Percentiles rank a stretch among this genome's conserved stretches.
Conservation (phyloP, 2,329 filamentous ascomycete genomes). For the Lojkania enalia region DNA sequence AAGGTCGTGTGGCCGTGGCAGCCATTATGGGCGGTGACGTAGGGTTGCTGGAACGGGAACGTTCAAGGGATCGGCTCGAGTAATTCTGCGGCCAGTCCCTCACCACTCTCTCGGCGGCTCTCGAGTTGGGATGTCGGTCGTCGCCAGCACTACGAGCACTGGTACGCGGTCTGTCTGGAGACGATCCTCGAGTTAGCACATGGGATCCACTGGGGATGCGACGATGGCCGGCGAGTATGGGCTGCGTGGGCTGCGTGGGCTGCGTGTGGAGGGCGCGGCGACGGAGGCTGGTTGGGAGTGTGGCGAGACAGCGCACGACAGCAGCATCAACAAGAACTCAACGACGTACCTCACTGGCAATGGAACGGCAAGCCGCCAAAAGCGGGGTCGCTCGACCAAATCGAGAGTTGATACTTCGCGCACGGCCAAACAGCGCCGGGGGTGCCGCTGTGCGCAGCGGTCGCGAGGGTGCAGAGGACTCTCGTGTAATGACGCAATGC, state of each 20-base stretch:
- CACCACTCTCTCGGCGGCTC: slow-evolving; percentile 16
- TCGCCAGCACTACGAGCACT: neutral
- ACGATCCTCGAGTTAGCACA: neutral
- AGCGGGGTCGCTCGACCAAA: slow-evolving; percentile 31
- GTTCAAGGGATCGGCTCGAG: slow-evolving; percentile 29
- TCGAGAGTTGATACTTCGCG: slow-evolving; percentile 18
- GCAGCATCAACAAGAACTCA: slow-evolving; percentile 22
- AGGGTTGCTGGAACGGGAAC: slow-evolving; percentile 23
- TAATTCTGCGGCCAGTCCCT: slow-evolving; percentile 24
- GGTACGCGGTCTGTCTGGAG: neutral
- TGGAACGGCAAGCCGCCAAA: slow-evolving; percentile 21
- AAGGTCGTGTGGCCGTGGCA: slow-evolving; percentile 38
- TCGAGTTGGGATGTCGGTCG: neutral
- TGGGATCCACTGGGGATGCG: slow-evolving; percentile 11
- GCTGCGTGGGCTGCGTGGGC: slow-evolving; percentile 20
- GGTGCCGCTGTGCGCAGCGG: neutral
- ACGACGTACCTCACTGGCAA: slow-evolving; percentile 33
- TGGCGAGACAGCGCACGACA: slow-evolving; percentile 23
- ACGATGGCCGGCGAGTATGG: slow-evolving; percentile 10
- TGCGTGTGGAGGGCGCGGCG: slow-evolving; percentile 17
- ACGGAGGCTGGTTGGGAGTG: slow-evolving; percentile 22
- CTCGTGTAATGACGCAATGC: slow-evolving; percentile 21
- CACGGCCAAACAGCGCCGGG: slow-evolving; percentile 5
- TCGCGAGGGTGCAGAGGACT: slow-evolving; percentile 12
- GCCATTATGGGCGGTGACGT: slow-evolving; percentile 45